Percentiles rank a stretch among this genome's conserved stretches.
These are phyloP conservation scores for Lactifluus rugatus DNA, from an alignment of 768 basidiomycete genomes.

Conservation along the genomic window DNA sequence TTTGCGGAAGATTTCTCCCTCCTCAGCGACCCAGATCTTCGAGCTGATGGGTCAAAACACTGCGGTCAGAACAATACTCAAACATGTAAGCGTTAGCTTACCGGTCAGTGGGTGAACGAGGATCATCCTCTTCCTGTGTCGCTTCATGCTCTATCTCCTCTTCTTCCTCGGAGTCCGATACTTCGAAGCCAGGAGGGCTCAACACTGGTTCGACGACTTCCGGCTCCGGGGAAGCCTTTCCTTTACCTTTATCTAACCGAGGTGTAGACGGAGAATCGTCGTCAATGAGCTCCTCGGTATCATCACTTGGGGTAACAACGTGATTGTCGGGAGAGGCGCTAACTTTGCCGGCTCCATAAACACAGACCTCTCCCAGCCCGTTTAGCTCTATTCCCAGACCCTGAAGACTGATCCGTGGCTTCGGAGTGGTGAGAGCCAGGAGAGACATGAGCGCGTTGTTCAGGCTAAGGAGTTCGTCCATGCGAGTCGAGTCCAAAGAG, in stretches of 20 bases:
- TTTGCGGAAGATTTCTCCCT: slow-evolving; percentile 94
- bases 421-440: slow-evolving; percentile 32
- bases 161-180: slow-evolving; percentile 31
- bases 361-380: neutral
- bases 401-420: slow-evolving; percentile 3
- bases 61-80: neutral
- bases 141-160: slow-evolving; percentile 41
- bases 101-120: slow-evolving; percentile 19
- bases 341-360: neutral
- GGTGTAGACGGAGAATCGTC: slow-evolving; percentile 45
- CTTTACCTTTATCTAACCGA: slow-evolving; percentile 71
- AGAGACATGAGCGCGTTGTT: slow-evolving; percentile 61
- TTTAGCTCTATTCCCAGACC: slow-evolving; percentile 18
- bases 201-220: slow-evolving; percentile 62
- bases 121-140: slow-evolving; percentile 24
- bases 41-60: slow-evolving; percentile 38
- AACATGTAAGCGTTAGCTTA: neutral
- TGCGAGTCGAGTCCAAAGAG: slow-evolving; percentile 45
- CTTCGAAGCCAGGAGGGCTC: slow-evolving; percentile 36
- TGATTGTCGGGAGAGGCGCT: neutral
- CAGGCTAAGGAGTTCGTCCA: slow-evolving; percentile 59
- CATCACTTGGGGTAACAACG: slow-evolving; percentile 1
- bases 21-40: slow-evolving; percentile 80
- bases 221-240: slow-evolving; percentile 56
- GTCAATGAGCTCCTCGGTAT: slow-evolving; percentile 14